Percentiles rank a stretch among this genome's conserved stretches.
phyloP scores from a whole-genome alignment of 1,139 yeast species.

The Pichia sp. region DNA sequence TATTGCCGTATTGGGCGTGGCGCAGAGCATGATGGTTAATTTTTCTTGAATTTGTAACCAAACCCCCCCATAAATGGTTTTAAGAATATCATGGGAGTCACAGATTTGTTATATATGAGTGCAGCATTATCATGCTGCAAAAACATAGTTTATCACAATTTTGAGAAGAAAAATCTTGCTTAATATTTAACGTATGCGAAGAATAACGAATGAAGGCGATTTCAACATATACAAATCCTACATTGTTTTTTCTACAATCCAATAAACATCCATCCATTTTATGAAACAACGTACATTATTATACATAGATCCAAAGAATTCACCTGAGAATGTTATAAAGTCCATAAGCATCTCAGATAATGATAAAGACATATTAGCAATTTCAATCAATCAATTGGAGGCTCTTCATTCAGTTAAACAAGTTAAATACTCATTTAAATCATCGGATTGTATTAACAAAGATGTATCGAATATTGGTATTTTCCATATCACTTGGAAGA shows the following conservation, averaged over 20 bases:
- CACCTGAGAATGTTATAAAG: not conserved
- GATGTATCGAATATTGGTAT: not conserved
- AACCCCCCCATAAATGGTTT: no score
- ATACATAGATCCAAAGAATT: not conserved
- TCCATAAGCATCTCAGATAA: not conserved
- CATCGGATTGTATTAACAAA: not conserved
- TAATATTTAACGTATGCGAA: no score
- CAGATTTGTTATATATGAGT: no score
- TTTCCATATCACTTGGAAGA: not conserved
- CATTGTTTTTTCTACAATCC: not conserved
- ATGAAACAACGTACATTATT: not conserved
- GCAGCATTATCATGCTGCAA: no score
- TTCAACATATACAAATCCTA: no score
- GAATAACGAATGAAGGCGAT: not conserved
- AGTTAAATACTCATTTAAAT: not conserved
- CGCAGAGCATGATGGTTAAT: not conserved
- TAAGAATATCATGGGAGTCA: no score
- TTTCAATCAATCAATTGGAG: not conserved
- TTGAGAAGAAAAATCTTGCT: no score
- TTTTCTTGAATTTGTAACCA: no score
- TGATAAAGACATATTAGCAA: not conserved
- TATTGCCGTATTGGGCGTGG: not conserved
- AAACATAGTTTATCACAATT: no score
- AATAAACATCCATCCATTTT: not conserved
- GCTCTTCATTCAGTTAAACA: not conserved